phyloP scores from a whole-genome alignment of 2,329 filamentous ascomycete species.

The Colletotrichum karsti region DNA sequence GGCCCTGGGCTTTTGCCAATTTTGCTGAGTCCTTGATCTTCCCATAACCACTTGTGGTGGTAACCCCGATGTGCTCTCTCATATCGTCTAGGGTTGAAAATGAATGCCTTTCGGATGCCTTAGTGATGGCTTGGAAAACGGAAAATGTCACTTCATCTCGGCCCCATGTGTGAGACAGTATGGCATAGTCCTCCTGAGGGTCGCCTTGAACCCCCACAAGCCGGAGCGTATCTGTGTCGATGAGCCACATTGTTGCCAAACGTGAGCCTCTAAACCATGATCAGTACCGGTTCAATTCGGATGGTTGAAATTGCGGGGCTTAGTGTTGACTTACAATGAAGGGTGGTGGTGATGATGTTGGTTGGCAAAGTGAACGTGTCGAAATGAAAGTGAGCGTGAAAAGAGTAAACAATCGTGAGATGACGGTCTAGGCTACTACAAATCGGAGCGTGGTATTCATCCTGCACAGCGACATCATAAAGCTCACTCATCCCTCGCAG shows the following conservation, averaged over 20 bases:
- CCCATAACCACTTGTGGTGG: background rate
- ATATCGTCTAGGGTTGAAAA: background rate
- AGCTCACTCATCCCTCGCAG: background rate
- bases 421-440: background rate
- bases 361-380: background rate
- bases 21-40: background rate
- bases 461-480: background rate
- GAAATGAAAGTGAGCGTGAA: background rate
- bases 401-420: background rate
- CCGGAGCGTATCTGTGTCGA: constrained; percentile 31
- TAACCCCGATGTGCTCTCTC: background rate
- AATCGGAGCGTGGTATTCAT: background rate
- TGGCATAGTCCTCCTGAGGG: constrained; percentile 36
- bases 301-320: background rate
- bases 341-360: no score
- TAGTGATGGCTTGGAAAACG: constrained; percentile 26
- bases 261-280: background rate
- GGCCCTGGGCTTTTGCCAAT: constrained; percentile 24
- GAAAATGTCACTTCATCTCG: constrained; percentile 38
- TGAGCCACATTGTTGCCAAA: constrained; percentile 34
- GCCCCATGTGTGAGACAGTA: constrained; percentile 47
- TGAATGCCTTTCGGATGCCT: background rate
- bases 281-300: no score
- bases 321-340: no score
- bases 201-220: constrained; percentile 34